phyloP scores from a whole-genome alignment of 1,139 yeast species.

The Pichiaceae sp. region DNA sequence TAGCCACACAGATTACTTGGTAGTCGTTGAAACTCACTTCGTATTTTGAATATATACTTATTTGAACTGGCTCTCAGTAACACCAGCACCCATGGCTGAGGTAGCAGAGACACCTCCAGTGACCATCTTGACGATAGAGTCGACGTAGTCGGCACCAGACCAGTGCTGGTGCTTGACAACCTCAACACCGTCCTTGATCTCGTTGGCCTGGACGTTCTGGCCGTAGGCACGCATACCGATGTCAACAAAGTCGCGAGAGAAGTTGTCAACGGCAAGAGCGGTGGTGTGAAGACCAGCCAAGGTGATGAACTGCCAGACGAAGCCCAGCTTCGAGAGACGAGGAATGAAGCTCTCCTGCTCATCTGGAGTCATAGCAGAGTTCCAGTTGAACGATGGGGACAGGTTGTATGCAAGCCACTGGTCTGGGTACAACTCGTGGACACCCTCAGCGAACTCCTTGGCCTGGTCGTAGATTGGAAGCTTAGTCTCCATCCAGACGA shows the following conservation, averaged over 20 bases:
- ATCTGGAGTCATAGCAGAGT: constrained; percentile 77
- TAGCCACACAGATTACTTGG: no score
- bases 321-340: constrained; percentile 84
- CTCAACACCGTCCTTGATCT: constrained; percentile 84
- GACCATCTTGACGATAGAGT: constrained; percentile 79
- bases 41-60: no score
- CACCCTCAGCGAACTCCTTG: constrained; percentile 89
- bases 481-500: constrained; percentile 98
- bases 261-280: constrained; percentile 84
- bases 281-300: constrained; percentile 96
- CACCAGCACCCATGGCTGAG: constrained; percentile 99
- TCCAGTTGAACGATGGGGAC: constrained; percentile 98
- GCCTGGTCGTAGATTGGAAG: constrained; percentile 93
- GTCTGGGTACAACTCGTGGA: constrained; percentile 69
- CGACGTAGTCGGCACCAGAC: constrained; percentile 98
- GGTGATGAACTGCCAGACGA: constrained; percentile 97
- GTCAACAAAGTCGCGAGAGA: constrained; percentile 69
- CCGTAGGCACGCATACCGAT: constrained; percentile 97
- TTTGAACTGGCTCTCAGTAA: constrained; percentile 93
- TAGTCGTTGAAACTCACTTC: no score
- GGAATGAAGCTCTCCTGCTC: constrained; percentile 89
- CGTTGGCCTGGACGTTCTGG: constrained; percentile 75
- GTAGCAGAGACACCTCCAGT: constrained; percentile 95
- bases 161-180: constrained; percentile 97
- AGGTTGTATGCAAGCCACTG: constrained; percentile 96